These are phyloP conservation scores for Domatiomyces catenatus DNA, from an alignment of 2,329 filamentous ascomycete genomes.

Conservation along the genomic window DNA sequence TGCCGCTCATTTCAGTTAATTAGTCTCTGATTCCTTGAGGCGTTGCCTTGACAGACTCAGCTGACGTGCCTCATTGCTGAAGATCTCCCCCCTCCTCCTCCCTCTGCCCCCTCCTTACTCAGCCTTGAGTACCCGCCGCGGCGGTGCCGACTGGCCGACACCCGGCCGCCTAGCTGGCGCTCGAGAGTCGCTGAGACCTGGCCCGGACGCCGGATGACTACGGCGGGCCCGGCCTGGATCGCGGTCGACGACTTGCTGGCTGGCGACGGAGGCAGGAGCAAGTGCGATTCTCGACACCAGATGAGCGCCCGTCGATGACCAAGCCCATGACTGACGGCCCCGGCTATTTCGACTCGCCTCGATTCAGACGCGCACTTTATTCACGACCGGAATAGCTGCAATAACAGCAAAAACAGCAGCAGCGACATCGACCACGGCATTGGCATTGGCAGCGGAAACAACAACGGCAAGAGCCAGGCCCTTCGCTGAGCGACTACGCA, in stretches of 20 bases:
- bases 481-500: neutral
- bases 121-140: no score
- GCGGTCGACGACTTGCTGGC: neutral
- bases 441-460: neutral
- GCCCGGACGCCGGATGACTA: neutral
- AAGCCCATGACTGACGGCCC: neutral
- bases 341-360: neutral
- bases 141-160: neutral
- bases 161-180: neutral
- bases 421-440: neutral
- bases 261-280: neutral
- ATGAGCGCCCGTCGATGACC: neutral
- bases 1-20: neutral
- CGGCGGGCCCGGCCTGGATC: neutral
- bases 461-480: neutral
- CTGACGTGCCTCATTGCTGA: neutral
- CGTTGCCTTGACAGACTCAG: neutral
- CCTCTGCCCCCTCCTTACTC: neutral
- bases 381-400: neutral
- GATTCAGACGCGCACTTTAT: neutral
- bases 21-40: neutral
- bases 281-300: neutral
- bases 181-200: neutral
- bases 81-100: neutral
- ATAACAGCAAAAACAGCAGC: neutral